Evolutionary conservation across 352 stramenopile species (phyloP), one percentile per base, ranked within the genome.

Genomic region (Globisporangium echinulatum): DNA sequence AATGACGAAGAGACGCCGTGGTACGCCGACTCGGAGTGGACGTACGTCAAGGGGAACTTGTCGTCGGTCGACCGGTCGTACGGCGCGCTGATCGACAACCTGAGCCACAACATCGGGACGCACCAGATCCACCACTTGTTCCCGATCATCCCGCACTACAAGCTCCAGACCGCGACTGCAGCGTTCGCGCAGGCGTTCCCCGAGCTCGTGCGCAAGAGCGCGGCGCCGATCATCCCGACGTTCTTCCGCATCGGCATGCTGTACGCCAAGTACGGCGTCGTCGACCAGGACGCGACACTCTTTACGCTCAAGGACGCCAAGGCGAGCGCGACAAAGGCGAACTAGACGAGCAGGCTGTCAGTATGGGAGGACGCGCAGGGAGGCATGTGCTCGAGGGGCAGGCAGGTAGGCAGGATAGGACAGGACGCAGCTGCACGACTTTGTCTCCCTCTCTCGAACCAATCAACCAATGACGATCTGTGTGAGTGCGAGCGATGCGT

Each of bases 111-210:
- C 80, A 93, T 93, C 58, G 83, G 83, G 64, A 90, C 82, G 67
- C 84, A 93, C 72, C 81, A 91, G 70, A 72, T 91, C 56, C 84
- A 93, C 70, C 84, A 93, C 75, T 69, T 93, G 39, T 93, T 93
- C 72, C 79, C 84, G 50, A 93, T 90, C 68, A 93, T 93, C 53
- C 84, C 84, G 61, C 82, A 91, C 74, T 93, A 93, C 76, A 90
- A 90, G 59, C 72, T 93, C 55, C 69, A 80, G 13, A 66, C 71
- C 38, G 84, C 84, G 3, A 88, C 81, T 13, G 64, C 54, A 13
- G 72, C 85, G 54, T 91, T 93, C 62, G 69, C 70, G 55, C 53
- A 76, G 56, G 79, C 77, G 38, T 93, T 88, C 67, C 83, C 83
- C 36, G 71, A 91, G 59, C 79, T 93, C 44, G 83, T 87, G 52